Conservation (phyloP, 2,329 filamentous ascomycete species). For the Calonectria pseudoturangicola region DNA sequence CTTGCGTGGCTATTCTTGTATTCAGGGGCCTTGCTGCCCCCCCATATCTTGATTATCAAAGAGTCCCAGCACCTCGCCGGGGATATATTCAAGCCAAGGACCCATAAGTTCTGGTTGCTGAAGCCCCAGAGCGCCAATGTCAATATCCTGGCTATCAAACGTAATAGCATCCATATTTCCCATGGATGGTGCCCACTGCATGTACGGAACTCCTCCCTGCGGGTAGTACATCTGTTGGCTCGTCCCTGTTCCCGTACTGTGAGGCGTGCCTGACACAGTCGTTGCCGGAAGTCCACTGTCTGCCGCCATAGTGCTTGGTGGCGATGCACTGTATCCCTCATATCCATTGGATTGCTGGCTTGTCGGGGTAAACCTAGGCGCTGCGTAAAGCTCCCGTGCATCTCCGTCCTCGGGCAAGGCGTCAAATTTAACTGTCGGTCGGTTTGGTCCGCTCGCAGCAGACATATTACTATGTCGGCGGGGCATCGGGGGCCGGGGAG, state of each 20-base stretch:
- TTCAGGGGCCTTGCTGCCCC: constrained; percentile 39
- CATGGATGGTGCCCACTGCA: constrained; percentile 57
- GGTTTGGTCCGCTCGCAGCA: constrained; percentile 44
- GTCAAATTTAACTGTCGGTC: constrained; percentile 57
- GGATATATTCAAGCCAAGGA: constrained; percentile 83
- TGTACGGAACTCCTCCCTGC: constrained; percentile 53
- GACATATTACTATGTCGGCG: constrained; percentile 53
- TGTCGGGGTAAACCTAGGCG: constrained; percentile 62
- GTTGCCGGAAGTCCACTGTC: constrained; percentile 54
- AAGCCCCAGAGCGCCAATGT: constrained; percentile 79
- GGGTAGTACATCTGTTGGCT: constrained; percentile 54
- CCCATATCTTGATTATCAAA: constrained; percentile 65
- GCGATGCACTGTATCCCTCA: constrained; percentile 66
- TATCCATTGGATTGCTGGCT: constrained; percentile 66
- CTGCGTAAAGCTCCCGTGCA: constrained; percentile 58
- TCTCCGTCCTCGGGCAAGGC: constrained; percentile 56
- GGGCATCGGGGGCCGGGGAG: constrained; percentile 58
- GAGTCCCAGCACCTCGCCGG: constrained; percentile 77
- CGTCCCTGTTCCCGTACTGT: constrained; percentile 34
- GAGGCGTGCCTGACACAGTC: constrained; percentile 42
- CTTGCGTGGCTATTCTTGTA: not conserved
- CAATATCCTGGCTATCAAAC: constrained; percentile 85
- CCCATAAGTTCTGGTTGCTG: constrained; percentile 79
- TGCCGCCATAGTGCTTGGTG: constrained; percentile 63
- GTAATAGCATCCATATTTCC: constrained; percentile 74